phyloP scores from a whole-genome alignment of 495 filamentous ascomycete species.

The Paragyromitra xinjiangensis region DNA sequence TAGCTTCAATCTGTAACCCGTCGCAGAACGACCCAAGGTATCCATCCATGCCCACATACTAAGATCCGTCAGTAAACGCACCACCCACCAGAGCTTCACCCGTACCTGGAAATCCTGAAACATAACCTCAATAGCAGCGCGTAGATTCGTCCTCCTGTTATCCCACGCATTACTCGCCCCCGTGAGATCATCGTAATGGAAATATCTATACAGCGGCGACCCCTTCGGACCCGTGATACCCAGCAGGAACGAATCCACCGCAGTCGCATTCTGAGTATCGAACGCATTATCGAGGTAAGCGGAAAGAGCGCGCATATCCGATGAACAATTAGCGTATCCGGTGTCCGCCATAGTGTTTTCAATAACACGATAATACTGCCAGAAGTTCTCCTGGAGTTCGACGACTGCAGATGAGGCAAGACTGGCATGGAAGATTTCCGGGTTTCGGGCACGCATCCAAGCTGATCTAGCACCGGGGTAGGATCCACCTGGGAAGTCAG shows the following conservation, averaged over 20 bases:
- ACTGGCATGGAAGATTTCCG: conserved; percentile 46
- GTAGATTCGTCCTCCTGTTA: conserved; percentile 33
- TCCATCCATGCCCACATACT: conserved; percentile 47
- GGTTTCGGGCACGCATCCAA: conserved; percentile 50
- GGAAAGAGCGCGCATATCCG: conserved; percentile 33
- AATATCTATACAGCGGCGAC: conserved; percentile 33
- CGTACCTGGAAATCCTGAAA: conserved; percentile 47
- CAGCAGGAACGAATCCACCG: conserved; percentile 26
- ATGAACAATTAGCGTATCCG: conserved; percentile 45
- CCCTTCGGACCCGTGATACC: conserved; percentile 11
- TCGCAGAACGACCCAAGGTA: conserved; percentile 33
- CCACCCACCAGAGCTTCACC: neutral
- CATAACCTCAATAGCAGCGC: conserved; percentile 15
- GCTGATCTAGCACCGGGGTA: conserved; percentile 53
- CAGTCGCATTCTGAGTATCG: conserved; percentile 12
- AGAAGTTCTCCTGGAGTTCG: conserved; percentile 40
- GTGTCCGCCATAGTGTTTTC: conserved; percentile 21
- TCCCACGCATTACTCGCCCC: conserved; percentile 23
- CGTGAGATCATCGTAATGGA: conserved; percentile 35
- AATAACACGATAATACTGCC: conserved; percentile 44
- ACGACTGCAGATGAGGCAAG: conserved; percentile 50
- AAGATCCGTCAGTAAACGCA: neutral
- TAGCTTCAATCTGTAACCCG: conserved; percentile 2
- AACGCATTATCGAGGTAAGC: conserved; percentile 32
- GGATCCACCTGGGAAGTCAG: conserved; percentile 38